Evolutionary conservation across 2,329 filamentous ascomycete genomes (phyloP).

Genomic region (Aspergillus ochraceoroseus): DNA sequence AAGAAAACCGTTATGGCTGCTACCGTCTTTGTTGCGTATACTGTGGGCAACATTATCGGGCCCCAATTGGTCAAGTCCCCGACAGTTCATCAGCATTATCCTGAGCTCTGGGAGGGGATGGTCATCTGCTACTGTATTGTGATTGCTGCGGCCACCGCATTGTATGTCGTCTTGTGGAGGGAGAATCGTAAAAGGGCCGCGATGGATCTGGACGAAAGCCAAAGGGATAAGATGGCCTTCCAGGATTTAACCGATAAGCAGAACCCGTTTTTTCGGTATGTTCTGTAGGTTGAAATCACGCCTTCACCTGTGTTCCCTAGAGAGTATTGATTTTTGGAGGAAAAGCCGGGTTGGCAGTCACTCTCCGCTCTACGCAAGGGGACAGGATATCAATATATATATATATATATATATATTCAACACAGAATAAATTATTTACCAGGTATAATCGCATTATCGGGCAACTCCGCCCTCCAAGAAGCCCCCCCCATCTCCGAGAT

Average conservation of each 20-base stretch:
- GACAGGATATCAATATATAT: too few species aligned
- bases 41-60: conserved; percentile 70
- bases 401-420: too few species aligned
- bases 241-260: conserved; percentile 64
- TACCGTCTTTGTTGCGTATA: conserved; percentile 70
- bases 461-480: background rate
- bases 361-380: too few species aligned
- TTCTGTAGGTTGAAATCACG: conserved; percentile 43
- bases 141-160: conserved; percentile 51
- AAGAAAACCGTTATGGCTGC: conserved; percentile 75
- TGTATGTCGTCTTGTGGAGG: conserved; percentile 56
- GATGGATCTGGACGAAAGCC: conserved; percentile 53
- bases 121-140: conserved; percentile 66
- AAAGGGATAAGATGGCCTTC: conserved; percentile 62
- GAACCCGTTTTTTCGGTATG: conserved; percentile 63
- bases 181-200: conserved; percentile 55
- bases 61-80: conserved; percentile 66
- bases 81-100: conserved; percentile 63
- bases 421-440: too few species aligned
- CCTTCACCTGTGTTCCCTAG: too few species aligned
- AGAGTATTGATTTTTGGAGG: too few species aligned
- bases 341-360: too few species aligned
- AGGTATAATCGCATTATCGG: background rate
- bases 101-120: conserved; percentile 64
- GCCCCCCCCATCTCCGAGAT: background rate